Evolutionary conservation across 179 eudicot species (phyloP).

Genomic region (Camellia oleifera): DNA sequence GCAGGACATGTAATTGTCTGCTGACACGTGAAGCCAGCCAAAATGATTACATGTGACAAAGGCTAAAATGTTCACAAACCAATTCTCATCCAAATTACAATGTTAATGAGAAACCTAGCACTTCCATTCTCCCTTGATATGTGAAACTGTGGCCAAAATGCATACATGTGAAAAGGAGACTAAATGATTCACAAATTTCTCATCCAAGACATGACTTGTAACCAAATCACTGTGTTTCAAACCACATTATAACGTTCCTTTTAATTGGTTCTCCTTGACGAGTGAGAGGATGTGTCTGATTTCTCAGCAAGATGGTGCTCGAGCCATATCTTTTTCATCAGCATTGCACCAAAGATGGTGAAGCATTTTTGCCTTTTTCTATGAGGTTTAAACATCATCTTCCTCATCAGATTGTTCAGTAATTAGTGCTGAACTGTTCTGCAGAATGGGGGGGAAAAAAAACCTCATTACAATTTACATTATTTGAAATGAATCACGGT

Average conservation of each 20-base stretch:
- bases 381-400: slow-evolving; percentile 1
- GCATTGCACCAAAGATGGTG: not conserved
- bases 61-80: too few relatives aligned
- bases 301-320: slow-evolving; percentile 90
- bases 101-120: not conserved
- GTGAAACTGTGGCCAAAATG: not conserved
- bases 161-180: not conserved
- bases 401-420: not conserved
- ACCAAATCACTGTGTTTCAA: not conserved
- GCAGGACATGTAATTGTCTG: too few relatives aligned
- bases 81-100: not conserved
- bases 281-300: slow-evolving; percentile 44
- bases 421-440: too few relatives aligned
- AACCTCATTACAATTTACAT: too few relatives aligned
- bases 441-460: too few relatives aligned
- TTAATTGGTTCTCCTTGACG: slow-evolving; percentile 39
- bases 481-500: too few relatives aligned
- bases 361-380: not conserved
- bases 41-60: too few relatives aligned
- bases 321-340: slow-evolving; percentile 97
- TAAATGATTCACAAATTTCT: not conserved
- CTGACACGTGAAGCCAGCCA: too few relatives aligned
- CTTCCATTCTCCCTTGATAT: not conserved
- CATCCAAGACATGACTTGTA: not conserved
- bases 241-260: not conserved